These are phyloP conservation scores for Falciphora oryzae DNA, from an alignment of 2,329 filamentous ascomycete species.

Conservation along the genomic window DNA sequence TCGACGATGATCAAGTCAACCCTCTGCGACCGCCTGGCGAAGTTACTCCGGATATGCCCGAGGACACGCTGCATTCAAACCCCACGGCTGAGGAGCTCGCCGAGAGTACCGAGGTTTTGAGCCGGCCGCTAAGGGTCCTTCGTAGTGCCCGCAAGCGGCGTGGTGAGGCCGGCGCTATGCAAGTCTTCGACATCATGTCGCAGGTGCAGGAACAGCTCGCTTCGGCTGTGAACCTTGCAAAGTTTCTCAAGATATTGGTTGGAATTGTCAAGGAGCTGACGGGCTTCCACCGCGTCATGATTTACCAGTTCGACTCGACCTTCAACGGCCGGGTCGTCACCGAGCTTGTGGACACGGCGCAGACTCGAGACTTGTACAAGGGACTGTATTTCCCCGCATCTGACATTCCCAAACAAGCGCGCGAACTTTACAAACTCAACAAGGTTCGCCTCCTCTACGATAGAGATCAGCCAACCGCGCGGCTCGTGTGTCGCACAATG, in stretches of 20 bases:
- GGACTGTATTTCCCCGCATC: constrained; percentile 84
- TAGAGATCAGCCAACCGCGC: constrained; percentile 70
- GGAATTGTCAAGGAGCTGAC: constrained; percentile 86
- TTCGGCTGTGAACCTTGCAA: constrained; percentile 62
- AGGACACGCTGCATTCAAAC: constrained; percentile 67
- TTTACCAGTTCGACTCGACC: constrained; percentile 79
- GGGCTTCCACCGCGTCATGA: constrained; percentile 87
- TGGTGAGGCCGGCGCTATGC: constrained; percentile 78
- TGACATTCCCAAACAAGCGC: constrained; percentile 78
- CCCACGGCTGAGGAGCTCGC: constrained; percentile 69
- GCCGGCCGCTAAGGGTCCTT: constrained; percentile 71
- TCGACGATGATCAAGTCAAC: constrained; percentile 67
- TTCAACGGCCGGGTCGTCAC: constrained; percentile 87
- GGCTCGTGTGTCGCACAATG: constrained; percentile 71
- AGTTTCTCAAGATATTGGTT: constrained; percentile 73
- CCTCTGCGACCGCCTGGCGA: constrained; percentile 62
- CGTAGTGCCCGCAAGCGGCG: constrained; percentile 68
- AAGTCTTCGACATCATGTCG: constrained; percentile 87
- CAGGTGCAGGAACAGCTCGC: constrained; percentile 86
- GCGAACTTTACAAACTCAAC: constrained; percentile 86
- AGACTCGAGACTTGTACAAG: constrained; percentile 79
- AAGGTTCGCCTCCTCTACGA: constrained; percentile 86
- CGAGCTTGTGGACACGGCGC: constrained; percentile 74
- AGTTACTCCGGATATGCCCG: constrained; percentile 54
- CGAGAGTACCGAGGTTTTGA: constrained; percentile 69